Percentiles rank a stretch among this genome's conserved stretches.
Evolutionary conservation across 306 rosid genomes (phyloP).

Genomic region (Styphnolobium japonicum): DNA sequence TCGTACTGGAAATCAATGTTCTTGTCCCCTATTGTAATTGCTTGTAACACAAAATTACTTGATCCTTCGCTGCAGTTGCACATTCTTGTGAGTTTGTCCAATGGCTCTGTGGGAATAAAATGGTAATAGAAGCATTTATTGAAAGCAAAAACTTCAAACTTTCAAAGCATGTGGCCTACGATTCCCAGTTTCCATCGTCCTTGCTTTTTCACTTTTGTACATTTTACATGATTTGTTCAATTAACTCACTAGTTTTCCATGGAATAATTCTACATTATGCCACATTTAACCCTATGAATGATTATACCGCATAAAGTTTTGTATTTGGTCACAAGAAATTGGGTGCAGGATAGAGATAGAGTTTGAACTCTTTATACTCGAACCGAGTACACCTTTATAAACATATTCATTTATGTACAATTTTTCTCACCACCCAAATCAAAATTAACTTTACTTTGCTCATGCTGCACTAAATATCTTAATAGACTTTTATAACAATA

Average conservation of each 20-base stretch:
- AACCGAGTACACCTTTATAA: too few species aligned
- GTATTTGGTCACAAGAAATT: not conserved
- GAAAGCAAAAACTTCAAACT: not conserved
- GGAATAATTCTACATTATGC: not conserved
- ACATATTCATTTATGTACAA: too few species aligned
- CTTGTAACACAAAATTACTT: slow-evolving; percentile 15
- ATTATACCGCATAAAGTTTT: not conserved
- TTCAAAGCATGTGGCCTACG: slow-evolving; percentile 26
- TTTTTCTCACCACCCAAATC: too few species aligned
- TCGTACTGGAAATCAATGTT: slow-evolving; percentile 36
- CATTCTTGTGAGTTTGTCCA: slow-evolving; percentile 28
- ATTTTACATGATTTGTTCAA: not conserved
- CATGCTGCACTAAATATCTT: too few species aligned
- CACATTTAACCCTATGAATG: not conserved
- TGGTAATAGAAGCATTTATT: slow-evolving; percentile 27
- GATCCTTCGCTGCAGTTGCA: slow-evolving; percentile 10
- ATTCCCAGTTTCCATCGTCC: slow-evolving; percentile 17
- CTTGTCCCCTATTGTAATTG: slow-evolving; percentile 20
- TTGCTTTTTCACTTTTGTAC: slow-evolving; percentile 7
- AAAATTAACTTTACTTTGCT: too few species aligned
- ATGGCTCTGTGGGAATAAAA: not conserved
- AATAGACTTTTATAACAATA: too few species aligned
- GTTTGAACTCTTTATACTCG: too few species aligned
- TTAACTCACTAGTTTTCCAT: not conserved
- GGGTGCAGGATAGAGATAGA: too few species aligned